Percentiles rank a stretch among this genome's conserved stretches.
Evolutionary conservation across 1,139 yeast species (phyloP).

Genomic region (Geotrichum australiense): DNA sequence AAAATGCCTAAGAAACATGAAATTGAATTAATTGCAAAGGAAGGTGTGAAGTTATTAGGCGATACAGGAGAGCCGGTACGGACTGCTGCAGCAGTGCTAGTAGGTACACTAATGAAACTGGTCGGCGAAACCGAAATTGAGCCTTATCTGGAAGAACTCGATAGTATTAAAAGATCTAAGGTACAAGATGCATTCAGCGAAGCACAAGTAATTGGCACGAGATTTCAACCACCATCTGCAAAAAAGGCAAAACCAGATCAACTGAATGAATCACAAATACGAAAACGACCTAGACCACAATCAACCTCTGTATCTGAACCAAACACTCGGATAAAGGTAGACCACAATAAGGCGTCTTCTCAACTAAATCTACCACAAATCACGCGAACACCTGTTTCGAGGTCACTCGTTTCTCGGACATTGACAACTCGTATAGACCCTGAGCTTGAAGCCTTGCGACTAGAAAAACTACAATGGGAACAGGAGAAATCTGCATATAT

Average conservation of each 20-base stretch:
- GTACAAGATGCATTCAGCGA: conserved; percentile 53
- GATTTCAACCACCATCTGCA: conserved; percentile 30
- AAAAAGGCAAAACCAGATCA: conserved; percentile 15
- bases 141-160: conserved; percentile 57
- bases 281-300: background rate
- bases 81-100: conserved; percentile 66
- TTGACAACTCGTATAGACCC: conserved; percentile 28
- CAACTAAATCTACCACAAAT: too few relatives aligned
- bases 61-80: conserved; percentile 88
- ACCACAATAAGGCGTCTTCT: background rate
- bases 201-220: conserved; percentile 57
- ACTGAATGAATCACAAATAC: background rate
- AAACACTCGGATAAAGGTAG: background rate
- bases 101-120: conserved; percentile 79
- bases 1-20: conserved; percentile 47
- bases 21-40: conserved; percentile 49
- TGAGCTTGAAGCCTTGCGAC: conserved; percentile 48
- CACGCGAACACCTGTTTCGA: too few relatives aligned
- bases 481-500: too few relatives aligned
- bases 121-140: conserved; percentile 66
- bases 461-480: conserved; percentile 47
- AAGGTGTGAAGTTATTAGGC: conserved; percentile 53
- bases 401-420: background rate
- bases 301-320: background rate
- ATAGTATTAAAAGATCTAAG: conserved; percentile 60